A percentile compares a stretch with the other conserved stretches of the same genome.
These are phyloP conservation scores for Aspergillus conjunctus DNA, from an alignment of 495 filamentous ascomycete species.

Conservation along the genomic window DNA sequence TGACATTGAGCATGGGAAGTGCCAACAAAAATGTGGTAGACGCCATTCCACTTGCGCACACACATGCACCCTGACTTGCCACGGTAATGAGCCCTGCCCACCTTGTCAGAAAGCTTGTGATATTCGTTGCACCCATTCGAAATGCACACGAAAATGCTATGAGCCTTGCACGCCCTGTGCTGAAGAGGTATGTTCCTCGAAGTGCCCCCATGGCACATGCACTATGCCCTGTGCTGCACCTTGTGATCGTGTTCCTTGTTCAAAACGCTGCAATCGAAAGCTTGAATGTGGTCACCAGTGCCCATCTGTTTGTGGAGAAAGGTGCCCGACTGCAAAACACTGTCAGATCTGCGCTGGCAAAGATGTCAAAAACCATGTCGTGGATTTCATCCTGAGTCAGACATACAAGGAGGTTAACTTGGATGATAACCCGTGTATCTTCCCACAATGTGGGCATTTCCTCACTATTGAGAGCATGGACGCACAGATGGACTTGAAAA, in stretches of 20 bases:
- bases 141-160: constrained; percentile 58
- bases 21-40: constrained; percentile 54
- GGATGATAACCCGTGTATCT: constrained; percentile 59
- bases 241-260: constrained; percentile 66
- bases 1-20: constrained; percentile 49
- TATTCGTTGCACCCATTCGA: constrained; percentile 62
- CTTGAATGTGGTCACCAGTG: constrained; percentile 68
- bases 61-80: constrained; percentile 56
- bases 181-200: constrained; percentile 55
- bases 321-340: constrained; percentile 53
- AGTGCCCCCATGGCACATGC: constrained; percentile 60
- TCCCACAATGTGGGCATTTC: constrained; percentile 54
- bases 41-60: constrained; percentile 60
- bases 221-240: constrained; percentile 65
- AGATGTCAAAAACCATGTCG: constrained; percentile 44
- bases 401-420: constrained; percentile 60
- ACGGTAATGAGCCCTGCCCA: constrained; percentile 52
- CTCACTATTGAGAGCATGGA: constrained; percentile 66
- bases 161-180: constrained; percentile 71
- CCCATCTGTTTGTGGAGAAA: constrained; percentile 68
- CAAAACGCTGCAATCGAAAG: constrained; percentile 56
- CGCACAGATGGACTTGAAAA: constrained; percentile 59
- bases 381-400: constrained; percentile 56
- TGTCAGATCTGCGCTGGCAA: constrained; percentile 58
- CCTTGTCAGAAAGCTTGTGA: constrained; percentile 60